phyloP scores from a whole-genome alignment of 805 yeast species.

The Alloascoidea hylecoeti region DNA sequence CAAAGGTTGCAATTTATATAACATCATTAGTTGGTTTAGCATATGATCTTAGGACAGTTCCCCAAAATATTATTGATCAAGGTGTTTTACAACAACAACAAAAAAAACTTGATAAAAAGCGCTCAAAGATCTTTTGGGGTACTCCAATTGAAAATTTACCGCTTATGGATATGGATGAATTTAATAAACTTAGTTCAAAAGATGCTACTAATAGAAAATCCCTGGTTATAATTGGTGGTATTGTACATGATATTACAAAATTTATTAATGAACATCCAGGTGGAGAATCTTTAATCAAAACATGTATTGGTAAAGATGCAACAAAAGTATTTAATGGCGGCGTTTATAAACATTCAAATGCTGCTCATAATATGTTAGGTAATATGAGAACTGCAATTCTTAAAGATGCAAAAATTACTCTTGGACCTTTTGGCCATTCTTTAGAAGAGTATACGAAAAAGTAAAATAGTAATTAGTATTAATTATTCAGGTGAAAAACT shows the following conservation, averaged over 20 bases:
- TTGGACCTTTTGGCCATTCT: no score
- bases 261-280: constrained; percentile 92
- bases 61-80: constrained; percentile 49
- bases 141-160: constrained; percentile 85
- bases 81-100: constrained; percentile 75
- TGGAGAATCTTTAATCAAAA: constrained; percentile 61
- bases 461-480: no score
- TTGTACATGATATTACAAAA: constrained; percentile 87
- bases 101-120: constrained; percentile 59
- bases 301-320: constrained; percentile 87
- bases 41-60: constrained; percentile 37
- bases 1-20: constrained; percentile 56
- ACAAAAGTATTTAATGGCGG: constrained; percentile 93
- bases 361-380: constrained; percentile 80
- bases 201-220: constrained; percentile 39
- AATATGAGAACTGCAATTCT: constrained; percentile 89
- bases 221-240: constrained; percentile 75
- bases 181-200: constrained; percentile 29
- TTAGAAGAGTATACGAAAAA: no score
- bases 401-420: no score
- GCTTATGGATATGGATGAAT: constrained; percentile 39
- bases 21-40: constrained; percentile 43
- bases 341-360: constrained; percentile 85
- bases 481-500: no score
- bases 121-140: constrained; percentile 83